Percentiles rank a stretch among this genome's conserved stretches.
phyloP scores from a whole-genome alignment of 2,329 filamentous ascomycete species.

The Sporothrix brasiliensis region DNA sequence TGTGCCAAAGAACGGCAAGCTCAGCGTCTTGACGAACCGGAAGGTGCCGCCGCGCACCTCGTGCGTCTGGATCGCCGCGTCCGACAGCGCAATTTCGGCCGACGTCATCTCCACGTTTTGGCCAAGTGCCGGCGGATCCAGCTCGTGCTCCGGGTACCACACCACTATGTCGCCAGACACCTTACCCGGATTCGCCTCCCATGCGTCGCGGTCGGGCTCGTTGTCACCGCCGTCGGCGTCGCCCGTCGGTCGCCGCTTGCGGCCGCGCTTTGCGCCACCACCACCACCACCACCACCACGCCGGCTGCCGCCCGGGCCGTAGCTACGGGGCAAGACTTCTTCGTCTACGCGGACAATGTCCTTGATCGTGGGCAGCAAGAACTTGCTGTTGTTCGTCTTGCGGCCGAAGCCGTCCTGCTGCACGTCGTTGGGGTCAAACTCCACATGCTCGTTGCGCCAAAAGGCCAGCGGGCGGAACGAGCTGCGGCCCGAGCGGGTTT shows the following conservation, averaged over 20 bases:
- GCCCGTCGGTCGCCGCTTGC: conserved; percentile 43
- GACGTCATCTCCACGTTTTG: conserved; percentile 58
- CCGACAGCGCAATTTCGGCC: conserved; percentile 61
- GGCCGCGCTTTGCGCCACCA: conserved; percentile 39
- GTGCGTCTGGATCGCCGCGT: conserved; percentile 58
- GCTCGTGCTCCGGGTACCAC: conserved; percentile 64
- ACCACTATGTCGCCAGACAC: conserved; percentile 65
- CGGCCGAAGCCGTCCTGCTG: conserved; percentile 47
- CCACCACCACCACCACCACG: conserved; percentile 21
- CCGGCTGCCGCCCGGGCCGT: conserved; percentile 35
- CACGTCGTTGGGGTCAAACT: conserved; percentile 65
- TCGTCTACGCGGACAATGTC: conserved; percentile 77
- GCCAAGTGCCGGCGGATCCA: conserved; percentile 56
- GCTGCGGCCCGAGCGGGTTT: conserved; percentile 74
- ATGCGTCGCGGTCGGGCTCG: conserved; percentile 62
- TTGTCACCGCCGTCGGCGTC: conserved; percentile 42
- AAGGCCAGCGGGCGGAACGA: conserved; percentile 78
- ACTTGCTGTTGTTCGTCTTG: conserved; percentile 46
- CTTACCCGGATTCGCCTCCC: conserved; percentile 69
- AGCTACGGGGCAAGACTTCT: conserved; percentile 48
- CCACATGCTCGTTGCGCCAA: conserved; percentile 82
- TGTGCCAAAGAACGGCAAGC: conserved; percentile 81
- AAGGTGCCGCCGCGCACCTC: conserved; percentile 71
- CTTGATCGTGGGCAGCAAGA: conserved; percentile 71
- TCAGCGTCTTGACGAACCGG: conserved; percentile 85